Conservation (phyloP, 1,139 yeast species). For the Wickerhamomyces sp. region DNA sequence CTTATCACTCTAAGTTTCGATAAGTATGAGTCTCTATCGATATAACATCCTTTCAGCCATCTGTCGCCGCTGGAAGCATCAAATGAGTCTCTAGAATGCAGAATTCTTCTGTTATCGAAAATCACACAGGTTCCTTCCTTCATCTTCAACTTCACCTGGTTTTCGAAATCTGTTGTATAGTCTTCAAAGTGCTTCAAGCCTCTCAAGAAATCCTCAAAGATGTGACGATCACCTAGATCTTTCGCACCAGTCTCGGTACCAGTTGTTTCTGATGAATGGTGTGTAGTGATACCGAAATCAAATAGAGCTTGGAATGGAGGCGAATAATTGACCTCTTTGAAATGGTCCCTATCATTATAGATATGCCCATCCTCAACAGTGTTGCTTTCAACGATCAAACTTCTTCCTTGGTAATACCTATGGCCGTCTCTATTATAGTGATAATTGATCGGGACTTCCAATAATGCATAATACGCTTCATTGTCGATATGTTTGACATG, state of each 20-base stretch:
- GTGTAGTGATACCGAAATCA: slow-evolving; percentile 42
- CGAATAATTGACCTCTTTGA: slow-evolving; percentile 65
- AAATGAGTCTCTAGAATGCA: slow-evolving; percentile 67
- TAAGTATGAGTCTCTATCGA: slow-evolving; percentile 67
- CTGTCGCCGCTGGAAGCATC: slow-evolving; percentile 49
- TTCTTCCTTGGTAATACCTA: slow-evolving; percentile 60
- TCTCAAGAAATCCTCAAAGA: slow-evolving; percentile 50
- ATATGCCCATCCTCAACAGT: slow-evolving; percentile 22
- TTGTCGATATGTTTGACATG: slow-evolving; percentile 51
- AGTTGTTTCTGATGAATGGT: slow-evolving; percentile 15
- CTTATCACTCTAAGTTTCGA: slow-evolving; percentile 48
- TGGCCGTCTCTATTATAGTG: slow-evolving; percentile 65
- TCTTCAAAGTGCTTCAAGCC: slow-evolving; percentile 60
- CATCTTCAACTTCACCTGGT: slow-evolving; percentile 53
- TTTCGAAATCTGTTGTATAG: slow-evolving; percentile 47
- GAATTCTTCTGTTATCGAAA: slow-evolving; percentile 67
- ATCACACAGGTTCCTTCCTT: slow-evolving; percentile 63
- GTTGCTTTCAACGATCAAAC: slow-evolving; percentile 58
- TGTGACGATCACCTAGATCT: slow-evolving; percentile 31
- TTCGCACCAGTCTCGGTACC: slow-evolving; percentile 26
- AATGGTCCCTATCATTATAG: slow-evolving; percentile 31
- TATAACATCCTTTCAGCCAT: slow-evolving; percentile 76
- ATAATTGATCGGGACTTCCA: slow-evolving; percentile 61
- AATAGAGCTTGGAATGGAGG: slow-evolving; percentile 88
- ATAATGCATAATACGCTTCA: slow-evolving; percentile 59